These are phyloP conservation scores for Fulvia fulva DNA, from an alignment of 2,329 filamentous ascomycete genomes.

Conservation along the genomic window DNA sequence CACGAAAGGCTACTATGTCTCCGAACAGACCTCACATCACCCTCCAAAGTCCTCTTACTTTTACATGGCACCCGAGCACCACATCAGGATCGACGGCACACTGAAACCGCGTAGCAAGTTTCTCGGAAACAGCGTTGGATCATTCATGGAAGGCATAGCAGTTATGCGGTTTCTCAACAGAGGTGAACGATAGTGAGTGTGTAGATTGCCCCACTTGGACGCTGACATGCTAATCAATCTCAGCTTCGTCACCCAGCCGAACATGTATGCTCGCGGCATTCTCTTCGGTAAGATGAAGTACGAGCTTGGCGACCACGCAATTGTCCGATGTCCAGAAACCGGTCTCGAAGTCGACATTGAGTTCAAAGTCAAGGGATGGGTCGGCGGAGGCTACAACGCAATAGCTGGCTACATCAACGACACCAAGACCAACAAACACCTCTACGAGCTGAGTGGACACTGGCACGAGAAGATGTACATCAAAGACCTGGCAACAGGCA, in stretches of 20 bases:
- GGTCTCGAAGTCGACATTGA: constrained; percentile 86
- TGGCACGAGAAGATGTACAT: constrained; percentile 96
- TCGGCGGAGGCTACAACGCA: constrained; percentile 91
- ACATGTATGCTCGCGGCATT: constrained; percentile 98
- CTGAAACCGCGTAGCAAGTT: constrained; percentile 94
- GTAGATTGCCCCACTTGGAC: not conserved
- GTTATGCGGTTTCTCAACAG: constrained; percentile 79
- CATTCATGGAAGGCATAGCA: constrained; percentile 95
- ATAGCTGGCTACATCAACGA: constrained; percentile 90
- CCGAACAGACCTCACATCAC: constrained; percentile 96
- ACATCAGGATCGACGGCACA: constrained; percentile 92
- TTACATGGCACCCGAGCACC: constrained; percentile 90
- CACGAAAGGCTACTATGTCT: constrained; percentile 89
- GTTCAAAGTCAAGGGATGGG: constrained; percentile 98
- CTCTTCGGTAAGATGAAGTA: constrained; percentile 99
- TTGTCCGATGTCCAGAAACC: constrained; percentile 84
- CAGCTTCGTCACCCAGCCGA: constrained; percentile 90
- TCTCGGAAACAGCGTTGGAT: constrained; percentile 92
- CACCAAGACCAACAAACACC: constrained; percentile 74
- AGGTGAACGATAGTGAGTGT: constrained; percentile 83
- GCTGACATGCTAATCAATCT: constrained; percentile 13
- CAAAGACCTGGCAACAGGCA: constrained; percentile 77
- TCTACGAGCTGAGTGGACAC: constrained; percentile 87
- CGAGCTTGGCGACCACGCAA: constrained; percentile 93
- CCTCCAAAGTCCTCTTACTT: constrained; percentile 99